These are phyloP conservation scores for Fusarium udum DNA, from an alignment of 2,329 filamentous ascomycete genomes.

Conservation along the genomic window DNA sequence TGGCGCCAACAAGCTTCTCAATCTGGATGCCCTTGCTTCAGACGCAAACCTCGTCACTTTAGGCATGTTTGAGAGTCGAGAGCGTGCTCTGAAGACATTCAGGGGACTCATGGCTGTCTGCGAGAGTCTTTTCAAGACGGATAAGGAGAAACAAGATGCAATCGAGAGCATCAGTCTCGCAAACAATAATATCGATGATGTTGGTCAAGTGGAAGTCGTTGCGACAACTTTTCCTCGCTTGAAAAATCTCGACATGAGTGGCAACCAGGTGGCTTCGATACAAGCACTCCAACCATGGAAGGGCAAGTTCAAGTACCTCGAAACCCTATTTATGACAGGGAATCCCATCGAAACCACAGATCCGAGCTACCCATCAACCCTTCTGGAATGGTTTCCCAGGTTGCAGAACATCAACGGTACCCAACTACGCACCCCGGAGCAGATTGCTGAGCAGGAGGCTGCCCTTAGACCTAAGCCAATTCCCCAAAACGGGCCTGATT, in stretches of 20 bases:
- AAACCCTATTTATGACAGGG: conserved; percentile 80
- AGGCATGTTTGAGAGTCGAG: conserved; percentile 77
- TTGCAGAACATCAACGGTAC: conserved; percentile 80
- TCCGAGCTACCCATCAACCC: conserved; percentile 71
- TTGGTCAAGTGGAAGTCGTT: conserved; percentile 77
- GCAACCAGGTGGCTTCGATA: conserved; percentile 78
- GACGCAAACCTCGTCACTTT: conserved; percentile 77
- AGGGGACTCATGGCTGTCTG: conserved; percentile 90
- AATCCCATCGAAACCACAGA: conserved; percentile 75
- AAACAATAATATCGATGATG: conserved; percentile 79
- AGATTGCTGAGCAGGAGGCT: conserved; percentile 66
- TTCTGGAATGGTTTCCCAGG: conserved; percentile 84
- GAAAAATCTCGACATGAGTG: conserved; percentile 87
- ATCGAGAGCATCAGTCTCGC: conserved; percentile 85
- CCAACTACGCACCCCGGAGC: conserved; percentile 76
- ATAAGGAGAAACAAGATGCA: conserved; percentile 77
- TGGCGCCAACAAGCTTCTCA: conserved; percentile 75
- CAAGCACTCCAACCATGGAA: conserved; percentile 79
- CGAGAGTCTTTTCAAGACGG: conserved; percentile 77
- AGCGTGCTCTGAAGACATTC: conserved; percentile 86
- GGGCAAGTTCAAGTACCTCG: conserved; percentile 78
- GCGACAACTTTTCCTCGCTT: conserved; percentile 84
- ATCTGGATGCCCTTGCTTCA: conserved; percentile 79
- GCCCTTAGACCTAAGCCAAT: conserved; percentile 65
- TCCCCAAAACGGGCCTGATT: conserved; percentile 71